phyloP scores from a whole-genome alignment of 1,139 yeast species.

The Arxiozyma slooffiae region DNA sequence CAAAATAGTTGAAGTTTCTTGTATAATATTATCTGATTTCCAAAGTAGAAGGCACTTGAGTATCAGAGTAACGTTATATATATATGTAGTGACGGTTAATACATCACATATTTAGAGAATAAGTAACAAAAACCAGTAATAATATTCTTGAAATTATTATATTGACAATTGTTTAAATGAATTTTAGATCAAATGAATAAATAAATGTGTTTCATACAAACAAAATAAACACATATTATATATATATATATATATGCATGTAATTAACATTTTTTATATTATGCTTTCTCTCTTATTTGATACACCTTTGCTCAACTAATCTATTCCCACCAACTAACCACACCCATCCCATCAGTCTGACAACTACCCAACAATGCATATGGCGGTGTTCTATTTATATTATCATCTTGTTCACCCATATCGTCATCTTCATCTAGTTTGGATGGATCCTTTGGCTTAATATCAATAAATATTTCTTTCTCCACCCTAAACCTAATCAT shows the following conservation, averaged over 20 bases:
- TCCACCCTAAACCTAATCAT: slow-evolving; percentile 85
- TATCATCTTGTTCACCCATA: slow-evolving; percentile 6
- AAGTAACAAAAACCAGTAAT: too few species aligned
- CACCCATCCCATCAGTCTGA: slow-evolving; percentile 93
- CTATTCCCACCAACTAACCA: slow-evolving; percentile 90
- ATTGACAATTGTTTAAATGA: neutral
- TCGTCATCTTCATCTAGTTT: slow-evolving; percentile 33
- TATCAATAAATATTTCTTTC: slow-evolving; percentile 74
- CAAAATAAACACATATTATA: too few species aligned
- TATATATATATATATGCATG: neutral
- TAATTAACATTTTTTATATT: too few species aligned
- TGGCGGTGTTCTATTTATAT: slow-evolving; percentile 47
- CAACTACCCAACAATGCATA: slow-evolving; percentile 85
- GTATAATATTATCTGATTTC: neutral
- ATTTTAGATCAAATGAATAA: neutral
- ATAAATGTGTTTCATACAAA: too few species aligned
- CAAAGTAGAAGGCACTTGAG: too few species aligned
- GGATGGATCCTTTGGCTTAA: slow-evolving; percentile 62
- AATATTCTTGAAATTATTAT: too few species aligned
- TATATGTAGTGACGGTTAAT: too few species aligned
- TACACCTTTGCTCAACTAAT: neutral
- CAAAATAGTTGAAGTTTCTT: too few species aligned
- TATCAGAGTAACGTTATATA: too few species aligned
- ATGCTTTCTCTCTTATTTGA: neutral
- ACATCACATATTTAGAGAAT: neutral